phyloP scores from a whole-genome alignment of 768 basidiomycete species.

The Artomyces pyxidatus region DNA sequence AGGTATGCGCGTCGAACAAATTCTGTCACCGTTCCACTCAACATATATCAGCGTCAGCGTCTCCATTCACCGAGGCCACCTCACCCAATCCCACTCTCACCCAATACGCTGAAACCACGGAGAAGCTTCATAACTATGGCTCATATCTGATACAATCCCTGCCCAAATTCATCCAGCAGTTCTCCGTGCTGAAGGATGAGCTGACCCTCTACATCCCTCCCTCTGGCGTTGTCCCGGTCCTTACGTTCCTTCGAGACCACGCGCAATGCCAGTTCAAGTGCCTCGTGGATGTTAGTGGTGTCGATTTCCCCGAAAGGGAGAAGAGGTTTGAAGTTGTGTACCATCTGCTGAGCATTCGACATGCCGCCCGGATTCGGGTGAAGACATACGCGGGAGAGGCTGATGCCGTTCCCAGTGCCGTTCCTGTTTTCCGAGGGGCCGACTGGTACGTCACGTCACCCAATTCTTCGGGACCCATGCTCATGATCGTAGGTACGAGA shows the following conservation, averaged over 20 bases:
- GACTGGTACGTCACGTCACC: constrained; percentile 63
- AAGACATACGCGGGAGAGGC: constrained; percentile 97
- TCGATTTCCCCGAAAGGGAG: constrained; percentile 88
- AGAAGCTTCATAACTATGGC: constrained; percentile 83
- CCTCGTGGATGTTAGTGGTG: constrained; percentile 90
- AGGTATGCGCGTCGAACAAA: no score
- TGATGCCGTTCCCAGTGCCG: constrained; percentile 79
- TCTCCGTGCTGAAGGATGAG: constrained; percentile 95
- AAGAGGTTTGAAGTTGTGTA: constrained; percentile 97
- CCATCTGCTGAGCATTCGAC: constrained; percentile 75
- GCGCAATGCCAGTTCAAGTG: constrained; percentile 90
- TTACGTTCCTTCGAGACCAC: constrained; percentile 93
- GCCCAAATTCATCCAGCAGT: constrained; percentile 97
- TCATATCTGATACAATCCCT: constrained; percentile 90
- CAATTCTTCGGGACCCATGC: background rate
- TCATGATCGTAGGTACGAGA: constrained; percentile 65
- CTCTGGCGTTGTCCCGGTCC: constrained; percentile 70
- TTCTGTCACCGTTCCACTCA: background rate
- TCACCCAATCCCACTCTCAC: constrained; percentile 80
- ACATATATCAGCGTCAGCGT: constrained; percentile 40
- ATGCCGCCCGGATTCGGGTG: constrained; percentile 83
- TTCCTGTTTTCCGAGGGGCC: constrained; percentile 78
- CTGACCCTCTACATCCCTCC: constrained; percentile 84
- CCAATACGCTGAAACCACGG: constrained; percentile 63
- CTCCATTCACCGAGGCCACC: constrained; percentile 85